Conservation (phyloP, 2,329 filamentous ascomycete genomes). For the Fusarium chaquense region DNA sequence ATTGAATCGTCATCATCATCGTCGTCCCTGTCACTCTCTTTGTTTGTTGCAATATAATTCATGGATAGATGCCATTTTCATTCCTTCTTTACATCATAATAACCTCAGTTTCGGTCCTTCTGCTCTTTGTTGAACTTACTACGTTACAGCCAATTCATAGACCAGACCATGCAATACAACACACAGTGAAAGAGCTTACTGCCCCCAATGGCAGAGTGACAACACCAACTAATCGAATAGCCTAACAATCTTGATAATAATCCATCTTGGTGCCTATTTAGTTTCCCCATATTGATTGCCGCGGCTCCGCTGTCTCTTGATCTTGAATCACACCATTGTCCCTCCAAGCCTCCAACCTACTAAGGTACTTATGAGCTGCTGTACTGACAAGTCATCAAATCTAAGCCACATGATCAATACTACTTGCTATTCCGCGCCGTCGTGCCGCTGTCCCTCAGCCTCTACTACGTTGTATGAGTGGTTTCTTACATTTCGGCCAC, state of each 20-base stretch:
- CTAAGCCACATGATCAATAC: conserved; percentile 14
- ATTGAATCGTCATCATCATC: conserved; percentile 18
- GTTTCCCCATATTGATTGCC: conserved; percentile 24
- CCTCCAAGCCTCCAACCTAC: background rate
- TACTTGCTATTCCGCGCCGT: conserved; percentile 8
- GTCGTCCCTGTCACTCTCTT: background rate
- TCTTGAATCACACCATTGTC: conserved; percentile 11
- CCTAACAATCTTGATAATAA: conserved; percentile 11
- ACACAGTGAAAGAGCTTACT: background rate
- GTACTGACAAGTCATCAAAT: conserved; percentile 2
- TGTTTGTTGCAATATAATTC: background rate
- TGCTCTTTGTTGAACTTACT: background rate
- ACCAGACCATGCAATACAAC: conserved; percentile 2
- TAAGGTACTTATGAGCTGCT: background rate
- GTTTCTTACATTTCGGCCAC: background rate
- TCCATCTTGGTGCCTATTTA: conserved; percentile 30
- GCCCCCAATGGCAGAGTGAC: conserved; percentile 5
- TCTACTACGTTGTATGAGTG: background rate
- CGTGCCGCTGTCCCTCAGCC: conserved; percentile 26
- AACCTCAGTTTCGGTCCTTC: conserved; percentile 24
- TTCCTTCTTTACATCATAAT: conserved; percentile 3
- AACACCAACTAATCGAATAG: conserved; percentile 1
- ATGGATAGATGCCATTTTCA: conserved; percentile 4
- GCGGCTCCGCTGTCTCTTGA: conserved; percentile 23
- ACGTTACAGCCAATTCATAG: conserved; percentile 1